Evolutionary conservation across 768 basidiomycete genomes (phyloP).

Genomic region (Suillus placidus): DNA sequence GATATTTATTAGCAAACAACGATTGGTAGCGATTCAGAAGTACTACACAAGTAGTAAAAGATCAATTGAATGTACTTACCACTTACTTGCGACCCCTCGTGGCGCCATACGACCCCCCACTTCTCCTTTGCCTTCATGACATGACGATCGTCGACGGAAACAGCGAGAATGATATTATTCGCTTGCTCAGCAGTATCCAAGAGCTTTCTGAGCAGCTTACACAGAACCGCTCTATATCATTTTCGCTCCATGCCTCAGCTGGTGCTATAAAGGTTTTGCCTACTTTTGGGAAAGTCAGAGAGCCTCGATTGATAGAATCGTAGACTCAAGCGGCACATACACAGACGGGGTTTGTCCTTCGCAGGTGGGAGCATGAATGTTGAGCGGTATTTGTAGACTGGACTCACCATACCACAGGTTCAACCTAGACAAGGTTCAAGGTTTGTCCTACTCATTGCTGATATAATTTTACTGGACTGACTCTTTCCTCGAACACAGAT

Average conservation of each 20-base stretch:
- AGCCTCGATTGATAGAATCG: slow-evolving; percentile 5
- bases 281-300: not conserved
- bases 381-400: not conserved
- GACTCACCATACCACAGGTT: slow-evolving; percentile 49
- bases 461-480: not conserved
- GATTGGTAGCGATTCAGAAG: too few relatives aligned
- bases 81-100: not conserved
- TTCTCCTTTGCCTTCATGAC: slow-evolving; percentile 10
- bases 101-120: not conserved
- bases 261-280: slow-evolving; percentile 77
- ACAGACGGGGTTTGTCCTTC: slow-evolving; percentile 89
- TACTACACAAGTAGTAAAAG: too few relatives aligned
- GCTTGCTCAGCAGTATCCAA: slow-evolving; percentile 66
- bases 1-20: too few relatives aligned
- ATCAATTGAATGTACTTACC: too few relatives aligned
- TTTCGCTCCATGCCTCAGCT: slow-evolving; percentile 70
- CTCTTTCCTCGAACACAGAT: slow-evolving; percentile 51
- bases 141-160: slow-evolving; percentile 59
- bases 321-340: slow-evolving; percentile 88
- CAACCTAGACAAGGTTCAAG: slow-evolving; percentile 87
- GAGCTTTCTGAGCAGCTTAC: slow-evolving; percentile 85
- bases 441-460: slow-evolving; percentile 37
- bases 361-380: slow-evolving; percentile 55
- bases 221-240: slow-evolving; percentile 74
- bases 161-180: slow-evolving; percentile 61